Base-by-base conservation (phyloP, 2,329 filamentous ascomycete genomes). In the Diplodia corticola region DNA sequence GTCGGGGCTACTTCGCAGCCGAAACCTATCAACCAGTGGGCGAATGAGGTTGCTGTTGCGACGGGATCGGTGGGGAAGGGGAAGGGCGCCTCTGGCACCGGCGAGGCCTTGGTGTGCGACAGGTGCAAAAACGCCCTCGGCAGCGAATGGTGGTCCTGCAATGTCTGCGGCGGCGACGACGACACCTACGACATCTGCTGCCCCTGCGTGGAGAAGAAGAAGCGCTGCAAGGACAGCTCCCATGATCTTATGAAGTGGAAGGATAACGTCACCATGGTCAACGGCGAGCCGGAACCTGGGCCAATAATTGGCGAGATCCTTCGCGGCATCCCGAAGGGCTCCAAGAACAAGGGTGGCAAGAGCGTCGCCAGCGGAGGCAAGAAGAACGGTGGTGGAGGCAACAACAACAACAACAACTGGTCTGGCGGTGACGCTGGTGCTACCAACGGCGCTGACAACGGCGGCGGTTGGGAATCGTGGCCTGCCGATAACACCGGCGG, bases 181-280 rank as follows among this genome's bases (percentile, higher is more conserved):
- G 37, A 48, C 4, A 26, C 28, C 30, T 54, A 40, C 24, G 55
- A 66, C 15, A 20, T 66, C n/a, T 66, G 64, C 46, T 37, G 24
- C 46, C 4, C 4, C 7, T 66, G 64, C 20, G 24, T 24, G 17
- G 17, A 53, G 5, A 50, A 24, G 5, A 33, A 35, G n/a, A 5
- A 3, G 2, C 57, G 64, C 17, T 66, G 64, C 64, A 49, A 55
- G 5, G 49, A 60, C 9, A 10, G n/a, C 5, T 30, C 24, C 3
- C 64, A 66, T 26, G 28, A 46, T 7, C 64, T 66, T 1, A 26
- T 20, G 4, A 26, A 54, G 40, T 55, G 49, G 64, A 48, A 30
- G 53, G 30, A 49, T 4, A 15, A 35, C 20, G 24, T 30, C 22
- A 17, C 20, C 20, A 28, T 48, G 3, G 57, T 33, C 3, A 57